These are phyloP conservation scores for Corymbia calophylla DNA, from an alignment of 441 rosid species.

Conservation along the genomic window DNA sequence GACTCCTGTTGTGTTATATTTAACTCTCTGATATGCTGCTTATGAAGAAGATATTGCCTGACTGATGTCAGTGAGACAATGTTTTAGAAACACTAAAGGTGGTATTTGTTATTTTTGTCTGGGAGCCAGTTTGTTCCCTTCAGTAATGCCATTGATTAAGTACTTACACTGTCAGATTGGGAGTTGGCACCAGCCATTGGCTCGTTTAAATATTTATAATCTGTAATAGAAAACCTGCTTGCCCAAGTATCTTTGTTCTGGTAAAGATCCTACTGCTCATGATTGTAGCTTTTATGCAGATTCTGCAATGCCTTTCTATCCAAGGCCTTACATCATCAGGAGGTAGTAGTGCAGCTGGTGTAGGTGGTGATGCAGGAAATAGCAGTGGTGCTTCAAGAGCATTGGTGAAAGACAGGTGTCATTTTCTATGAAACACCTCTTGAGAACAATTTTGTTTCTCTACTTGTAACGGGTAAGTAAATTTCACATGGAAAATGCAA, in stretches of 20 bases:
- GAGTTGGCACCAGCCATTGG: neutral
- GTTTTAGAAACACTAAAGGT: neutral
- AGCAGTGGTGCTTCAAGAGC: constrained; percentile 95
- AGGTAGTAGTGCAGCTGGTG: constrained; percentile 49
- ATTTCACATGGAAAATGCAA: neutral
- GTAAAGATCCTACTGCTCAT: neutral
- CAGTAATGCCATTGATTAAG: neutral
- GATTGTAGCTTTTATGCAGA: constrained; percentile 24
- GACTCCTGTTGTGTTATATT: neutral
- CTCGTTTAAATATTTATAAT: neutral
- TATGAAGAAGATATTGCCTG: neutral
- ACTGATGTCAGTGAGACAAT: neutral
- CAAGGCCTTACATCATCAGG: constrained; percentile 94
- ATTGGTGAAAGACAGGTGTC: constrained; percentile 77
- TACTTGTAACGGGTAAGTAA: neutral
- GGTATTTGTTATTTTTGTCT: neutral
- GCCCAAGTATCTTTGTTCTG: neutral
- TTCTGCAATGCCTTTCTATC: constrained; percentile 71
- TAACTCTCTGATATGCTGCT: neutral
- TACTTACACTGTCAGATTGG: neutral
- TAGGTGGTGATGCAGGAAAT: constrained; percentile 66
- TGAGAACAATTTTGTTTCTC: neutral
- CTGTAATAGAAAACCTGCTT: neutral
- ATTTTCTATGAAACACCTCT: neutral
- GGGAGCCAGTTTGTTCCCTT: neutral